A percentile compares a stretch with the other conserved stretches of the same genome.
These are phyloP conservation scores for Mycena venus DNA, from an alignment of 768 basidiomycete genomes.

Conservation along the genomic window DNA sequence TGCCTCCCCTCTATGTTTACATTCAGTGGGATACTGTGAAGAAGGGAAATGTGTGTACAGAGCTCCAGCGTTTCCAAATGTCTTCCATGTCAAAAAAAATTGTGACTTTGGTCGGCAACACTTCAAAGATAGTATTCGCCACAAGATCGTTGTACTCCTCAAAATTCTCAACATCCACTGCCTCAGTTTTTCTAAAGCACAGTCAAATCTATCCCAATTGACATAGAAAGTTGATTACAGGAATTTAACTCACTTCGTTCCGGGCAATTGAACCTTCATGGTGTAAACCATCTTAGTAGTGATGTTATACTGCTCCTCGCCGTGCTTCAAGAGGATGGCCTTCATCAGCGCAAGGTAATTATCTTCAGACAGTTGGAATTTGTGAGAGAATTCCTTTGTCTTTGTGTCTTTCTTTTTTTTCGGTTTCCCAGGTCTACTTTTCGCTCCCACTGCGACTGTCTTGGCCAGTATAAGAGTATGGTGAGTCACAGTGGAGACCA, in stretches of 20 bases:
- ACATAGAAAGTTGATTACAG: too few species aligned
- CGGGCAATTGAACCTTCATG: neutral
- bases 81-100: neutral
- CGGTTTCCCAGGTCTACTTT: neutral
- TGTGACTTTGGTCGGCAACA: neutral
- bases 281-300: neutral
- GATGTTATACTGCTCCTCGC: neutral
- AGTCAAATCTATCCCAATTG: neutral
- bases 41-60: neutral
- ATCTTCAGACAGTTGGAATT: neutral
- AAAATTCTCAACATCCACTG: neutral
- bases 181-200: neutral
- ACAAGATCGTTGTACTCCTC: neutral
- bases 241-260: neutral
- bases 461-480: neutral
- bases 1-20: too few species aligned
- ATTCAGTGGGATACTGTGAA: neutral
- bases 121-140: neutral
- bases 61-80: neutral
- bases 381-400: neutral
- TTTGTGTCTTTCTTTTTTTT: neutral
- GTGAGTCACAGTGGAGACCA: neutral
- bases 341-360: neutral
- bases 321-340: neutral
- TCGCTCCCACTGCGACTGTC: neutral